Percentiles rank a stretch among this genome's conserved stretches.
Conservation (phyloP, 768 basidiomycete species). For the Collybia sp. region DNA sequence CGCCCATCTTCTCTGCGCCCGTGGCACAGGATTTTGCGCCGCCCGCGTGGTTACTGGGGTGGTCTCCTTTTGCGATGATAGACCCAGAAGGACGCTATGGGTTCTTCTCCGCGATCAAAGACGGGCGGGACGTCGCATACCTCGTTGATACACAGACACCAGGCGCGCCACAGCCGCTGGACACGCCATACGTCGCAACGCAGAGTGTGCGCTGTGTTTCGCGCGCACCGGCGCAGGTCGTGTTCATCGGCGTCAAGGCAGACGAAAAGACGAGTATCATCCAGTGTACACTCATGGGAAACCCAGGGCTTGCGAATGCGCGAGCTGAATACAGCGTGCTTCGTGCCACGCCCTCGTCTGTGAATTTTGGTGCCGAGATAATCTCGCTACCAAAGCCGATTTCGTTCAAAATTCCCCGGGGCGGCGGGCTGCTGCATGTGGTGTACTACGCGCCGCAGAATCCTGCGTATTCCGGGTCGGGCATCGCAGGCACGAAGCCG, state of each 20-base stretch:
- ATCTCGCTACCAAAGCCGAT: conserved; percentile 48
- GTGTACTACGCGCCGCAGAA: conserved; percentile 68
- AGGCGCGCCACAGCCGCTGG: conserved; percentile 22
- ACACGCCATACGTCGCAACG: conserved; percentile 39
- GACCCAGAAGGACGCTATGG: conserved; percentile 26
- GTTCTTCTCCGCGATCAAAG: conserved; percentile 33
- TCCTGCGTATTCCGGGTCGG: conserved; percentile 48
- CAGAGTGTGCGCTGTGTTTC: conserved; percentile 29
- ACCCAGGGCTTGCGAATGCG: conserved; percentile 11
- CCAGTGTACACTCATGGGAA: conserved; percentile 27
- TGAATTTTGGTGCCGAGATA: conserved; percentile 22
- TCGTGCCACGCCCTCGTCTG: conserved; percentile 8
- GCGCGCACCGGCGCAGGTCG: conserved; percentile 21
- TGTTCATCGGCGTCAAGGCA: conserved; percentile 39
- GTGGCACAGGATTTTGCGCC: conserved; percentile 51
- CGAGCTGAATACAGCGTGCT: conserved; percentile 13
- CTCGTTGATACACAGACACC: conserved; percentile 28
- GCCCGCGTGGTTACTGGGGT: conserved; percentile 53
- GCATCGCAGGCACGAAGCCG: conserved; percentile 48
- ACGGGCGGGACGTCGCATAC: conserved; percentile 36
- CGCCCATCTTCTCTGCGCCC: conserved; percentile 35
- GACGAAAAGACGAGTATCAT: conserved; percentile 33
- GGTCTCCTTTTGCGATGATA: conserved; percentile 41
- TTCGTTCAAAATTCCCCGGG: conserved; percentile 32
- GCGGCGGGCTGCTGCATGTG: conserved; percentile 42